Evolutionary conservation across 495 filamentous ascomycete genomes (phyloP).

Genomic region (Talaromyces stipitatus): DNA sequence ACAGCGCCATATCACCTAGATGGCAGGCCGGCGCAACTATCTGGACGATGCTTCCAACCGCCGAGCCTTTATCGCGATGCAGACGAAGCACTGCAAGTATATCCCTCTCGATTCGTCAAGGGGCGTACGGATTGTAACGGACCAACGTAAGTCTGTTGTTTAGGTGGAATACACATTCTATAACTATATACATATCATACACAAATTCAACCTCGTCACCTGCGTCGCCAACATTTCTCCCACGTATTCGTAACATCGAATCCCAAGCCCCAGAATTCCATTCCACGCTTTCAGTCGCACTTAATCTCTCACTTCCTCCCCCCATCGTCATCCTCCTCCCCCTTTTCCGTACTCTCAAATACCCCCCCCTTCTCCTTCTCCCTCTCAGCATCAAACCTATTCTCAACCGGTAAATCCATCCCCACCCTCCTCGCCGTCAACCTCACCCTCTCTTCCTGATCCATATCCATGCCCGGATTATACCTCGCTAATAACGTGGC

Average conservation of each 20-base stretch:
- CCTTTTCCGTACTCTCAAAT: background rate
- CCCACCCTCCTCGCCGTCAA: conserved; percentile 83
- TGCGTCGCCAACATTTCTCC: background rate
- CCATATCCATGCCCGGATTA: conserved; percentile 81
- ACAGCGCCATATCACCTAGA: too few relatives aligned
- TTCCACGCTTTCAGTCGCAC: background rate
- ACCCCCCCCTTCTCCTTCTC: conserved; percentile 1
- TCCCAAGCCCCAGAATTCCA: background rate
- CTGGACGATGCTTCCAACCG: too few relatives aligned
- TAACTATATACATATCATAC: conserved; percentile 4
- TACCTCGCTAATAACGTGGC: conserved; percentile 76
- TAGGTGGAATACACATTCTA: background rate
- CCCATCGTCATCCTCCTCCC: background rate
- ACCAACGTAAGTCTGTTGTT: background rate
- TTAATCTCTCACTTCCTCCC: background rate
- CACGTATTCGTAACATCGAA: too few relatives aligned
- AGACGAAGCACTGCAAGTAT: background rate
- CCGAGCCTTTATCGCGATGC: background rate
- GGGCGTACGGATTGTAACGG: background rate
- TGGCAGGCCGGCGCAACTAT: too few relatives aligned
- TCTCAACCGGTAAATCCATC: conserved; percentile 65
- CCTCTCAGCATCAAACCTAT: conserved; percentile 9
- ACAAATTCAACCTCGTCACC: background rate
- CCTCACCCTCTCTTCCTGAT: conserved; percentile 75
- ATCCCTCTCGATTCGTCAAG: background rate